A percentile compares a stretch with the other conserved stretches of the same genome.
Conservation (phyloP, 2,329 filamentous ascomycete species). For the Penicillium sp. region DNA sequence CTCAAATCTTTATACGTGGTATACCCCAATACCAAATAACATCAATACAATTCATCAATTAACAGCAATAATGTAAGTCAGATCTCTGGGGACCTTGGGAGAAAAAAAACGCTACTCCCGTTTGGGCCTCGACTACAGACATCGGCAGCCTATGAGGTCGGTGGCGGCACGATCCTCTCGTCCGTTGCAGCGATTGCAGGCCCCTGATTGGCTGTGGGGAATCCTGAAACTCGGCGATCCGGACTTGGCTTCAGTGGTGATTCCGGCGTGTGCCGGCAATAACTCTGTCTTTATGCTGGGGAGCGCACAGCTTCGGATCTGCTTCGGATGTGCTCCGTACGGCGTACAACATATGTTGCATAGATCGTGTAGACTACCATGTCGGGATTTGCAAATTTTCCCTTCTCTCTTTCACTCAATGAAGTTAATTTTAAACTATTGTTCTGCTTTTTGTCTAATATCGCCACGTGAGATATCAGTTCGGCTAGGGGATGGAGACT, state of each 20-base stretch:
- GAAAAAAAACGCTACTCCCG: constrained; percentile 1
- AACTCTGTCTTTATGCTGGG: neutral
- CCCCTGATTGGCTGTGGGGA: constrained; percentile 24
- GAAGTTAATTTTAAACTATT: neutral
- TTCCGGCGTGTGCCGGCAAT: constrained; percentile 26
- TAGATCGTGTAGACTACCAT: neutral
- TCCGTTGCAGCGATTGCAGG: constrained; percentile 14
- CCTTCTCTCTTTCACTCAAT: neutral
- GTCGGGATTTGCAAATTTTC: neutral
- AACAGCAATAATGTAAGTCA: neutral
- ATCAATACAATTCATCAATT: neutral
- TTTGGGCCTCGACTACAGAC: constrained; percentile 11
- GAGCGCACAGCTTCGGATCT: neutral
- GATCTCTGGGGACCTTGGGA: constrained; percentile 19
- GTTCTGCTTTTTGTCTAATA: neutral
- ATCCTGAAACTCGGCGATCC: constrained; percentile 32
- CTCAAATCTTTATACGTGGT: neutral
- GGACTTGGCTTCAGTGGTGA: constrained; percentile 22
- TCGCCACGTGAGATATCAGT: constrained; percentile 8
- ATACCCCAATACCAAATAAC: neutral
- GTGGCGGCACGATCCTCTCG: constrained; percentile 29
- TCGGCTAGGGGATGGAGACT: constrained; percentile 14
- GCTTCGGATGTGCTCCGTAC: neutral
- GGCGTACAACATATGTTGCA: too few species aligned
- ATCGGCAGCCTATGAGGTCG: constrained; percentile 29